phyloP scores from a whole-genome alignment of 441 rosid genomes.

The Francoa sonchifolia region DNA sequence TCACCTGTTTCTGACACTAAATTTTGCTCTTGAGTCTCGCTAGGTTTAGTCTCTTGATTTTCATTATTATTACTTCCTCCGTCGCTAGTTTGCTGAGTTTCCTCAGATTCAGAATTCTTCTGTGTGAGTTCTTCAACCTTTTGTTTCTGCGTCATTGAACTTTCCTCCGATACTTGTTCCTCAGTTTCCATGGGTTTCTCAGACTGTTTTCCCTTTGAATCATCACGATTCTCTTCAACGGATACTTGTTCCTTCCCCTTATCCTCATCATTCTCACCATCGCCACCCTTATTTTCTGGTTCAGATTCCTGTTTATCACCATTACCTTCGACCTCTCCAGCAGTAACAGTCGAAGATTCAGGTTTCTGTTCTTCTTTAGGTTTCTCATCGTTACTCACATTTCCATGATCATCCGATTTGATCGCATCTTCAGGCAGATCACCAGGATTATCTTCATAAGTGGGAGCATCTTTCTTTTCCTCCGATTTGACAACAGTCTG shows the following conservation, averaged over 20 bases:
- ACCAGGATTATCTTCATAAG: conserved; percentile 73
- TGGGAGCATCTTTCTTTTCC: conserved; percentile 23
- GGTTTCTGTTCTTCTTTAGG: neutral
- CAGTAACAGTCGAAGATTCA: too few species aligned
- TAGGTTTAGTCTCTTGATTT: neutral
- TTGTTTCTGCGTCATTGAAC: conserved; percentile 20
- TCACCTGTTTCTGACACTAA: neutral
- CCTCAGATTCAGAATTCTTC: conserved; percentile 3
- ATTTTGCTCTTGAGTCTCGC: neutral
- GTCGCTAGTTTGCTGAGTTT: neutral
- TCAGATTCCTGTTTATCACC: neutral
- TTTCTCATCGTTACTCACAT: conserved; percentile 1
- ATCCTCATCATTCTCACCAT: conserved; percentile 3
- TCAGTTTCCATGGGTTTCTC: conserved; percentile 20
- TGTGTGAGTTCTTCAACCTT: conserved; percentile 8
- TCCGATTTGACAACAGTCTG: too few species aligned
- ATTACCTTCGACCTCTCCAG: too few species aligned
- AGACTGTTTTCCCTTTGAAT: conserved; percentile 18
- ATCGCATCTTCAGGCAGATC: conserved; percentile 77
- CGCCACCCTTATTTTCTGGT: neutral
- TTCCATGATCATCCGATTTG: conserved; percentile 31
- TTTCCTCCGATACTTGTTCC: conserved; percentile 37
- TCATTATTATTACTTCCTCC: conserved; percentile 7
- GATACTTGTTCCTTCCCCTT: conserved; percentile 1
- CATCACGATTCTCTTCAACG: conserved; percentile 11